Conservation (phyloP, 1,139 yeast species). For the Saccharomyces hybrid region DNA sequence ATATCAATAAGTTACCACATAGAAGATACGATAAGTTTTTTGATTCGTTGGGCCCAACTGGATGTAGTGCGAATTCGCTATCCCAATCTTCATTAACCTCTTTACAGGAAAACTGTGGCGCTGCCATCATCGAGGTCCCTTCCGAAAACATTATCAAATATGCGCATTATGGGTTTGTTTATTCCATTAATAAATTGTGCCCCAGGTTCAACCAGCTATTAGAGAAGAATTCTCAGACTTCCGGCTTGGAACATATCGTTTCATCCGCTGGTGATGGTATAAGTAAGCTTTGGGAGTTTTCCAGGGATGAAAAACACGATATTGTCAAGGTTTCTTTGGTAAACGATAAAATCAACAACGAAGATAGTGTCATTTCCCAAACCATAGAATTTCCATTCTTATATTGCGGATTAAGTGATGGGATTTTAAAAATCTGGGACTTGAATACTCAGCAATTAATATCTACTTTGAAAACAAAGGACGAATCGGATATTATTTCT, state of each 20-base stretch:
- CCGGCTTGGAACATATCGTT: constrained; percentile 38
- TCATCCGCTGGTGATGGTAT: constrained; percentile 90
- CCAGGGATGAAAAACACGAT: constrained; percentile 6
- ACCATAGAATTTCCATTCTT: constrained; percentile 54
- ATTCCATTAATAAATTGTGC: constrained; percentile 44
- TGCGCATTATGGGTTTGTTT: constrained; percentile 89
- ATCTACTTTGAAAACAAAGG: constrained; percentile 44
- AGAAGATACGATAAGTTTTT: constrained; percentile 78
- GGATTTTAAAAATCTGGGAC: constrained; percentile 76
- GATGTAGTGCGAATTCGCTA: constrained; percentile 25
- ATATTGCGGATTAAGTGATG: constrained; percentile 72
- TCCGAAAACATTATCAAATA: constrained; percentile 57
- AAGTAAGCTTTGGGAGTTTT: constrained; percentile 63
- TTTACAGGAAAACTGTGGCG: neutral
- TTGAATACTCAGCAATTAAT: constrained; percentile 68
- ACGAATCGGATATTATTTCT: constrained; percentile 42
- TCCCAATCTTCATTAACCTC: constrained; percentile 2
- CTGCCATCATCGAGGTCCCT: constrained; percentile 52
- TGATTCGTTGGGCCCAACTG: constrained; percentile 85
- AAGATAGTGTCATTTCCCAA: constrained; percentile 64
- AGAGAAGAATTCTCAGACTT: constrained; percentile 5
- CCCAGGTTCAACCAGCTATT: constrained; percentile 7
- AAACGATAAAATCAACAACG: constrained; percentile 45
- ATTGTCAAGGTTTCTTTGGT: constrained; percentile 13
- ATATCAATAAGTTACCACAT: constrained; percentile 49